Evolutionary conservation across 2,329 filamentous ascomycete genomes (phyloP).

Genomic region (Botrytis squamosa): DNA sequence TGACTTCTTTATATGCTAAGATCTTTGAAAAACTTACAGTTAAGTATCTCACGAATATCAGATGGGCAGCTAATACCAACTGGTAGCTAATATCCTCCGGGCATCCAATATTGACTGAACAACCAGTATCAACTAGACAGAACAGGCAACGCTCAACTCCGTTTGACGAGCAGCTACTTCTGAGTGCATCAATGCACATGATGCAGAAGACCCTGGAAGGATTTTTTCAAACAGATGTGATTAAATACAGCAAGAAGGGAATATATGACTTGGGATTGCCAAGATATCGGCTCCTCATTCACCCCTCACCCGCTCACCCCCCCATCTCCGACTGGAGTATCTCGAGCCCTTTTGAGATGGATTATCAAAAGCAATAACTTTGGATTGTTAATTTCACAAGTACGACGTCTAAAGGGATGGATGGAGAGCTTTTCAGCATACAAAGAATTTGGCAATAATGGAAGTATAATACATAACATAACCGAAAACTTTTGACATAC

Average conservation of each 20-base stretch:
- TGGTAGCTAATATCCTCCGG: not conserved
- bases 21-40: not conserved
- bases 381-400: not conserved
- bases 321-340: not conserved
- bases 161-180: not conserved
- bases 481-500: not conserved
- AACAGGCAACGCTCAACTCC: not conserved
- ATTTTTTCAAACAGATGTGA: not conserved
- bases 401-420: not conserved
- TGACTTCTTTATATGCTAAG: not conserved
- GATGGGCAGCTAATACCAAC: not conserved
- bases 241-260: not conserved
- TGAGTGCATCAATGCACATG: not conserved
- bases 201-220: not conserved
- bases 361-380: not conserved
- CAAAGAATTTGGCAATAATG: not conserved
- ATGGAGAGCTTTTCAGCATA: not conserved
- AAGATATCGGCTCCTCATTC: not conserved
- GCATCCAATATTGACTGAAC: not conserved
- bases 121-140: not conserved
- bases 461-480: not conserved
- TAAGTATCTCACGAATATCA: not conserved
- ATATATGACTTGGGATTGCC: not conserved
- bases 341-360: not conserved
- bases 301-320: not conserved